A percentile compares a stretch with the other conserved stretches of the same genome.
These are phyloP conservation scores for Biancaea sappan DNA, from an alignment of 306 rosid species.

Conservation along the genomic window DNA sequence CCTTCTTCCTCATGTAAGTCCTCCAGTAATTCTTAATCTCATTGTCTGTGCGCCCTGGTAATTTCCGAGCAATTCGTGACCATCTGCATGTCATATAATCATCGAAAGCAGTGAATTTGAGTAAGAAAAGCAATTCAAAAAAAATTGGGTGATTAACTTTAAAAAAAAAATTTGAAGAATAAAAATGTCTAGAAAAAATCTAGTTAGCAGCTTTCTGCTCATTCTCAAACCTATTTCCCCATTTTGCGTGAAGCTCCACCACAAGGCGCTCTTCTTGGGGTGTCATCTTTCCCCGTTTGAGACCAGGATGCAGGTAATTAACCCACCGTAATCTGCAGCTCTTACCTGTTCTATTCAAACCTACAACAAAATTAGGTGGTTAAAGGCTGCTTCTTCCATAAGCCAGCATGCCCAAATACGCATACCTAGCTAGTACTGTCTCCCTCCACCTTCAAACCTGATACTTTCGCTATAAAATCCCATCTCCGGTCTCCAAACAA, in stretches of 20 bases:
- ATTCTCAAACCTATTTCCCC: slow-evolving; percentile 88
- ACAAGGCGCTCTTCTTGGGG: slow-evolving; percentile 88
- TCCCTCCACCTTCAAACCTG: slow-evolving; percentile 99
- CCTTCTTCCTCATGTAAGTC: slow-evolving; percentile 89
- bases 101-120: background rate
- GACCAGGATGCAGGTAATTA: slow-evolving; percentile 95
- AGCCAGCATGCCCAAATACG: slow-evolving; percentile 44
- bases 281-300: slow-evolving; percentile 87
- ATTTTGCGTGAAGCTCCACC: slow-evolving; percentile 86
- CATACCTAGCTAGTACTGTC: slow-evolving; percentile 82
- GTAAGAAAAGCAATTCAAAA: slow-evolving; percentile 4
- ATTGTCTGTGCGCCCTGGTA: slow-evolving; percentile 96
- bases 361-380: slow-evolving; percentile 62
- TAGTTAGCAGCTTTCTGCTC: background rate
- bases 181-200: background rate
- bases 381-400: slow-evolving; percentile 49
- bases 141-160: background rate
- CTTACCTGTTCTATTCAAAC: slow-evolving; percentile 95
- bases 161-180: background rate
- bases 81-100: slow-evolving; percentile 52
- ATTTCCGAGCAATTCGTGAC: slow-evolving; percentile 88
- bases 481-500: slow-evolving; percentile 94
- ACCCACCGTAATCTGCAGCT: slow-evolving; percentile 98
- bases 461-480: slow-evolving; percentile 93
- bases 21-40: slow-evolving; percentile 98